phyloP scores from a whole-genome alignment of 164 flowering plant species.

The Litsea cubeba region DNA sequence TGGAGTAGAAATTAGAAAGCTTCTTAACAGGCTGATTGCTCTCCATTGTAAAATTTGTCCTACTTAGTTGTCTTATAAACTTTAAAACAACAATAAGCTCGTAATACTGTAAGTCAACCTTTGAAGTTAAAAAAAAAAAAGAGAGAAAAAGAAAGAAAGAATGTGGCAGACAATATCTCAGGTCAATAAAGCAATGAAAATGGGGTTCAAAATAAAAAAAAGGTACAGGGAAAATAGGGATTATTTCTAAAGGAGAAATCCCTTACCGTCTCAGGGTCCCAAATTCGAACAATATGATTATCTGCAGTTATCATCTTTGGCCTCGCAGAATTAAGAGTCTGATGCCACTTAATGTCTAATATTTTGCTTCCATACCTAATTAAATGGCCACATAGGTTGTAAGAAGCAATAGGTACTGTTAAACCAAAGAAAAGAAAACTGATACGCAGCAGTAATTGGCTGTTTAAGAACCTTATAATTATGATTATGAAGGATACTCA shows the following conservation, averaged over 20 bases:
- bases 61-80: too few relatives aligned
- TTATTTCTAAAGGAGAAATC: not conserved
- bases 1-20: too few relatives aligned
- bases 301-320: constrained; percentile 78
- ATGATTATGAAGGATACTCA: constrained; percentile 28
- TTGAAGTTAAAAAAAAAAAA: too few relatives aligned
- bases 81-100: too few relatives aligned
- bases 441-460: not conserved
- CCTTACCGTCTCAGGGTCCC: constrained; percentile 92
- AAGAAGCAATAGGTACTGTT: not conserved
- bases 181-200: not conserved
- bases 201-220: not conserved
- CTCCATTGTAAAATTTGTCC: too few relatives aligned
- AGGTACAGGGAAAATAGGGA: not conserved
- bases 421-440: constrained; percentile 1
- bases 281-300: constrained; percentile 74
- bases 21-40: too few relatives aligned
- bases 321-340: constrained; percentile 54
- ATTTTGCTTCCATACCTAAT: constrained; percentile 86
- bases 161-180: not conserved
- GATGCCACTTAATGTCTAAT: constrained; percentile 93
- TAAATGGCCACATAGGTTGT: constrained; percentile 10
- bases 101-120: too few relatives aligned
- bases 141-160: too few relatives aligned
- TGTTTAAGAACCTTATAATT: not conserved